Conservation (phyloP, 257 asterid species). For the Cynanchum wilfordii region DNA sequence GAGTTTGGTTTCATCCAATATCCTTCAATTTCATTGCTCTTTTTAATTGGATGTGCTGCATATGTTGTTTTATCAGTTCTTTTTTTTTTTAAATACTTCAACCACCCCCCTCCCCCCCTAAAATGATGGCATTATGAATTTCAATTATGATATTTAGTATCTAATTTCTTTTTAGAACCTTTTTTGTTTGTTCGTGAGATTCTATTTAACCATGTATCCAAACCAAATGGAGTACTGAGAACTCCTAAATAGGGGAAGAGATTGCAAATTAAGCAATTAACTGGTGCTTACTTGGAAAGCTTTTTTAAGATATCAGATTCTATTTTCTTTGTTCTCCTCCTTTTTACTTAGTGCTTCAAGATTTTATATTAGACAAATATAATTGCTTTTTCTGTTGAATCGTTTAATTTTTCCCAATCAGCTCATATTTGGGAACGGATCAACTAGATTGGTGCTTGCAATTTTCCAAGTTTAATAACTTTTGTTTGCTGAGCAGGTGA, state of each 20-base stretch:
- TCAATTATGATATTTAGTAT: neutral
- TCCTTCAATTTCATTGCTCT: neutral
- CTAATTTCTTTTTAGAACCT: neutral
- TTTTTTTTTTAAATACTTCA: no score
- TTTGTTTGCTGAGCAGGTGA: constrained; percentile 42
- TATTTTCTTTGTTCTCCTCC: neutral
- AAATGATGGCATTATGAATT: neutral
- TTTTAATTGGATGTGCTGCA: neutral
- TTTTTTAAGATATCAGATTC: neutral
- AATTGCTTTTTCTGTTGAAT: neutral
- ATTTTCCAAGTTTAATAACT: constrained; percentile 1
- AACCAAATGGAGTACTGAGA: neutral
- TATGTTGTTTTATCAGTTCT: neutral
- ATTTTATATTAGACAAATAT: neutral
- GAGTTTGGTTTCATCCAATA: neutral
- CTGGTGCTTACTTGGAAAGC: neutral
- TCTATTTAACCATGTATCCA: neutral
- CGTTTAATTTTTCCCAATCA: neutral
- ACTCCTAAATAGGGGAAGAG: neutral
- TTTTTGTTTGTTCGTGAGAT: neutral
- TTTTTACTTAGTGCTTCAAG: neutral
- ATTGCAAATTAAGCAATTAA: neutral
- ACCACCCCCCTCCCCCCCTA: neutral
- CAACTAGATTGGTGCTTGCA: neutral
- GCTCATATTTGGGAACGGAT: neutral